Base-by-base conservation (phyloP, 2,329 filamentous ascomycete species). In the Trichoderma citrinoviride region DNA sequence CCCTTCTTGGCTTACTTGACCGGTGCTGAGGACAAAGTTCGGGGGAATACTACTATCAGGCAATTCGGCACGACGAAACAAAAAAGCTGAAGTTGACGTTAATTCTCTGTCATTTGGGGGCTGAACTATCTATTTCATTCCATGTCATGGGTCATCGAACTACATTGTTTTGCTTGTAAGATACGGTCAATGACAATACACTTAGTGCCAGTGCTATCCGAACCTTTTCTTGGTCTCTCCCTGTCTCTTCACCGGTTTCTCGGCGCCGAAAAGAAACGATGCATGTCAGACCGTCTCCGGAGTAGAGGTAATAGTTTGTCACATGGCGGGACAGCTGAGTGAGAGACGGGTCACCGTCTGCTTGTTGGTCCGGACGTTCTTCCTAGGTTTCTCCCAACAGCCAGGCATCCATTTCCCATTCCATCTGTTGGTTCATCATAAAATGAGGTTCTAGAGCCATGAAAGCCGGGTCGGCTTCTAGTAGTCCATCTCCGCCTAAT, bases 381-480 rank as follows among this genome's bases (percentile, higher is more conserved):
- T 19, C 10, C 25, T 54, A 62, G 33, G 47, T 17, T 23, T 43
- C 58, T 25, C 58, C 46, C n/a, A 62, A 23, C 49, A 62, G 23
- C 58, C 58, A 62, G 7, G 58, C 58, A 25, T 62, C 58, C 58
- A 62, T 54, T 25, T 62, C 58, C 58, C 58, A 62, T 37, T 62
- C 58, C 58, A 62, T 62, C 21, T 41, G 40, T 46, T 62, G 58
- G 25, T 54, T 62, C 58, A 62, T 46, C 10, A 53, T 21, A 10
- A 40, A 41, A 40, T 53, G 3, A 15, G 58, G 21, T 25, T 62
- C 58, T 14, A 62, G 19, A 37, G 49, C 49, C 14, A 46, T 46
- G 15, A 54, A 33, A 37, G 58, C 44, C 7, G 58, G 23, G 23
- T 62, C 58, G 15, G 52, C 25, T 8, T 25, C 58, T 7, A 54